Evolutionary conservation across 1,284 basidiomycete genomes (phyloP).

Genomic region (Cutaneotrichosporon curvatum): DNA sequence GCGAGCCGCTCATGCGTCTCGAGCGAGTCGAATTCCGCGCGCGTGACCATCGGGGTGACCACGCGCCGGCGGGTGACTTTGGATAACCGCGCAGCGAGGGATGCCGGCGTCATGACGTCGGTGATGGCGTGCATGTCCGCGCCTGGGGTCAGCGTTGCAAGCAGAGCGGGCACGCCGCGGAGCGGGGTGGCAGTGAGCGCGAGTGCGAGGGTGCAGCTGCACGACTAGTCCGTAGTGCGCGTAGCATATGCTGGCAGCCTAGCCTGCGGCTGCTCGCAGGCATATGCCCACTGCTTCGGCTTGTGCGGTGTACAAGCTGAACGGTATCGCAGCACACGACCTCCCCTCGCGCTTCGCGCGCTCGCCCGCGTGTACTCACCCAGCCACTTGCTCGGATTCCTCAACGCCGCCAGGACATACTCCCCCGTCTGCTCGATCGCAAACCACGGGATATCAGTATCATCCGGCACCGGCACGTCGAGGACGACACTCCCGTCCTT

Average conservation of each 20-base stretch:
- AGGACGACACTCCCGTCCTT: conserved; percentile 12
- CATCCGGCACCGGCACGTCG: conserved; percentile 25
- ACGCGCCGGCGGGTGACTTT: conserved; percentile 24
- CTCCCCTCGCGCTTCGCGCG: no score
- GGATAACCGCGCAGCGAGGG: conserved; percentile 23
- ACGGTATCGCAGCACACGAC: no score
- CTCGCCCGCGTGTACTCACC: no score
- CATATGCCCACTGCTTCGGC: no score
- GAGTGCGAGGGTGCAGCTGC: no score
- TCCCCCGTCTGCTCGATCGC: conserved; percentile 33
- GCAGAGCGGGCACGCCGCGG: no score
- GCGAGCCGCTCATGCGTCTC: conserved; percentile 16
- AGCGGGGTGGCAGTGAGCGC: no score
- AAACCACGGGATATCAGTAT: conserved; percentile 24
- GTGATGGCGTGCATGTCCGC: conserved; percentile 28
- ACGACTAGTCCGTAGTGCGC: no score
- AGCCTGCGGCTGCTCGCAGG: no score
- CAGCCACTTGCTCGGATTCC: conserved; percentile 27
- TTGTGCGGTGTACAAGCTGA: no score
- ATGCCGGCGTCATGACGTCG: conserved; percentile 19
- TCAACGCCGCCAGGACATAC: conserved; percentile 28
- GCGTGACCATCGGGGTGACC: conserved; percentile 20
- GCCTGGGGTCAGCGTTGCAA: conserved; percentile 11
- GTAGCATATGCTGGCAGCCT: no score
- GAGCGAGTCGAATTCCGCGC: conserved; percentile 24